These are phyloP conservation scores for Cadophora luteo-olivacea DNA, from an alignment of 2,329 filamentous ascomycete genomes.

Conservation along the genomic window DNA sequence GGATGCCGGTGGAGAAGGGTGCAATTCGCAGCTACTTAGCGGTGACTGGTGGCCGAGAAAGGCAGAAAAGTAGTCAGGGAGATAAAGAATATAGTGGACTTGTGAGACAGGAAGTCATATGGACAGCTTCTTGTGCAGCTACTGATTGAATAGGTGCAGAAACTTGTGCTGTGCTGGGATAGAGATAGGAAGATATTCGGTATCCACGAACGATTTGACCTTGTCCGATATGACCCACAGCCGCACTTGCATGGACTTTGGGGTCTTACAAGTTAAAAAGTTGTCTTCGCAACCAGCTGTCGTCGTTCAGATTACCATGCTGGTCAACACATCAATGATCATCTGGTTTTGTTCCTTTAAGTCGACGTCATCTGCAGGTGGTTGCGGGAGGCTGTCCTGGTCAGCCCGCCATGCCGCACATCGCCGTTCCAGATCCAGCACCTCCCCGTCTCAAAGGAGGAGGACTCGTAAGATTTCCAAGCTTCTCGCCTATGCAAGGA, in stretches of 20 bases:
- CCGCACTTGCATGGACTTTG: background rate
- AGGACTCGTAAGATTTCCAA: constrained; percentile 7
- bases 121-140: background rate
- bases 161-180: background rate
- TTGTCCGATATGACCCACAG: background rate
- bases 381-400: constrained; percentile 12
- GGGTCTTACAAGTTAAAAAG: background rate
- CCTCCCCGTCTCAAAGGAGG: constrained; percentile 7
- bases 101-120: background rate
- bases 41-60: background rate
- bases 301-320: background rate
- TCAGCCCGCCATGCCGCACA: background rate
- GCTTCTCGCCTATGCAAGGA: constrained; percentile 1
- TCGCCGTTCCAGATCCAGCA: constrained; percentile 15
- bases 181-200: background rate
- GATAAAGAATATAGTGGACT: background rate
- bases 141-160: background rate
- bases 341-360: background rate
- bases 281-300: background rate
- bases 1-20: background rate
- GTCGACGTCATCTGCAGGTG: constrained; percentile 23
- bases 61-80: background rate
- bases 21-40: too few species aligned
- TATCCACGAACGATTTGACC: background rate
- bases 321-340: too few species aligned